These are phyloP conservation scores for Nepenthes mirabilis DNA, from an alignment of 148 eudicot species.

Conservation along the genomic window DNA sequence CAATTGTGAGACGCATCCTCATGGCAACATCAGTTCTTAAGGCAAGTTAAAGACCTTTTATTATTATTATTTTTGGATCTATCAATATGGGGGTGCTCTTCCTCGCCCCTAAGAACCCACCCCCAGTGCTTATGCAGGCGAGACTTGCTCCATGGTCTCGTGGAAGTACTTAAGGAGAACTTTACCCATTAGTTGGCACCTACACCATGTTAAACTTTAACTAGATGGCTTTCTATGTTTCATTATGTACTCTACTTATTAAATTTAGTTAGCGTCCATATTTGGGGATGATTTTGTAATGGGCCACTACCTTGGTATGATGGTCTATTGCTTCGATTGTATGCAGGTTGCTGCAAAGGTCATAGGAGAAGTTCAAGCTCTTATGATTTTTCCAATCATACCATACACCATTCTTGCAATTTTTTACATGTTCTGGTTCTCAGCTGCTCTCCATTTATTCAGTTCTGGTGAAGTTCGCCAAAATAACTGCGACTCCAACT, in stretches of 20 bases:
- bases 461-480: constrained; percentile 80
- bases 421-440: constrained; percentile 85
- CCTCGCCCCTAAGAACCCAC: too few relatives aligned
- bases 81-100: too few relatives aligned
- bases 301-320: constrained; percentile 1
- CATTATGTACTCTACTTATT: too few relatives aligned
- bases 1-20: constrained; percentile 84
- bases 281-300: too few relatives aligned
- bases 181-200: too few relatives aligned
- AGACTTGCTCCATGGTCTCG: too few relatives aligned
- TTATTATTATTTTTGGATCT: too few relatives aligned
- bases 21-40: constrained; percentile 97
- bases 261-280: too few relatives aligned
- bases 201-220: too few relatives aligned
- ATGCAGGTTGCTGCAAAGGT: constrained; percentile 93
- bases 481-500: constrained; percentile 65
- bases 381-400: constrained; percentile 79
- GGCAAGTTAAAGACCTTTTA: constrained; percentile 27
- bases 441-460: constrained; percentile 75
- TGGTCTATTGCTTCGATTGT: constrained; percentile 6
- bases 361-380: constrained; percentile 91
- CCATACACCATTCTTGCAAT: constrained; percentile 70
- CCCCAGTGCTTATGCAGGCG: too few relatives aligned
- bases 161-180: too few relatives aligned
- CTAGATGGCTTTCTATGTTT: too few relatives aligned